Evolutionary conservation across 148 eudicot species (phyloP).

Genomic region (Camellia lanceoleosa): DNA sequence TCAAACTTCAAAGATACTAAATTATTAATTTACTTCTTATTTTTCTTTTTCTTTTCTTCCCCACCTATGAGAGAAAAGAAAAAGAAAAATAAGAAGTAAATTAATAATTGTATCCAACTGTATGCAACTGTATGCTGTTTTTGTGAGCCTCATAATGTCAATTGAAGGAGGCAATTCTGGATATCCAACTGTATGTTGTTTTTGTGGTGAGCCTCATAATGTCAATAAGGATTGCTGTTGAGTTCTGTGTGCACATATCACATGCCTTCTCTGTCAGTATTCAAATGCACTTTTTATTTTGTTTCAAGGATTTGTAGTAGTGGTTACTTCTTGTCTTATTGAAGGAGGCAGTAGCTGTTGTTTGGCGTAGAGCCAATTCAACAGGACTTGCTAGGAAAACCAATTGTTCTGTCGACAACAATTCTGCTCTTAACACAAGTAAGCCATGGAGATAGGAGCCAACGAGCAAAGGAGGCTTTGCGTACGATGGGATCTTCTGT

Average conservation of each 20-base stretch:
- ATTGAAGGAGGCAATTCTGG: constrained; percentile 88
- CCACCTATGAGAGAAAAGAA: no score
- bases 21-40: no score
- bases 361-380: constrained; percentile 1
- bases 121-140: no score
- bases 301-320: not conserved
- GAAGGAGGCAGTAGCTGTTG: not conserved
- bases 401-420: constrained; percentile 1
- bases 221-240: constrained; percentile 98
- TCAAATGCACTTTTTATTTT: not conserved
- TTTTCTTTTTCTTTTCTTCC: no score
- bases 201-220: constrained; percentile 96
- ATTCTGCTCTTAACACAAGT: constrained; percentile 31
- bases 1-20: no score
- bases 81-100: no score
- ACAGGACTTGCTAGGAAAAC: not conserved
- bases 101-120: no score
- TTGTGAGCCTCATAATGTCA: no score
- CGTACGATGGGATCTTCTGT: constrained; percentile 76
- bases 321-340: not conserved
- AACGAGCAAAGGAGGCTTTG: constrained; percentile 48
- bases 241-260: constrained; percentile 96
- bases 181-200: constrained; percentile 92
- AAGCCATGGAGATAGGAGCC: constrained; percentile 46
- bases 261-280: constrained; percentile 91